Percentiles rank a stretch among this genome's conserved stretches.
Conservation (phyloP, 1,139 yeast species). For the Pichia sp. region DNA sequence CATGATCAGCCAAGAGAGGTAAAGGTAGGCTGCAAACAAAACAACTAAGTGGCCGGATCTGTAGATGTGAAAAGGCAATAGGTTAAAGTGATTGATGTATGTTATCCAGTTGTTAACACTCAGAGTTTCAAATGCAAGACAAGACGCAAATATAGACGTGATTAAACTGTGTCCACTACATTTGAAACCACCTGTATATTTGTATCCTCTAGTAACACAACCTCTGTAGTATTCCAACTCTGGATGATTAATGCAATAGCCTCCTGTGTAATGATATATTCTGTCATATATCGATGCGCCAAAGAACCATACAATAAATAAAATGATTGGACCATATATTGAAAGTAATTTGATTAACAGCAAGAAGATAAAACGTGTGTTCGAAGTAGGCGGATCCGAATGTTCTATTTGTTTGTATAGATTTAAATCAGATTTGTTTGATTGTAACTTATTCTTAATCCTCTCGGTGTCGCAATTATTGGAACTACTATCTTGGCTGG, state of each 20-base stretch:
- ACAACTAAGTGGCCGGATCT: not conserved
- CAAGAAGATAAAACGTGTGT: not conserved
- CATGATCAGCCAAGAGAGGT: conserved; percentile 30
- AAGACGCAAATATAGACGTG: conserved; percentile 46
- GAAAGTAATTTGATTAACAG: conserved; percentile 17
- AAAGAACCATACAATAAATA: conserved; percentile 32
- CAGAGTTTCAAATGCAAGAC: conserved; percentile 40
- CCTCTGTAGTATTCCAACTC: conserved; percentile 23
- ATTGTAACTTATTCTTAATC: not conserved
- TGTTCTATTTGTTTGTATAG: conserved; percentile 9
- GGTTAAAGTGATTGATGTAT: not conserved
- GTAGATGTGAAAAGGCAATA: not conserved
- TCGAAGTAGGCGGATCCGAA: not conserved
- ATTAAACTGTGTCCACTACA: conserved; percentile 64
- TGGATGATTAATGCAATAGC: conserved; percentile 35
- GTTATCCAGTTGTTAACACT: conserved; percentile 11
- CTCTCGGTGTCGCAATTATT: not conserved
- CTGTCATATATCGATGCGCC: conserved; percentile 48
- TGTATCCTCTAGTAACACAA: conserved; percentile 18
- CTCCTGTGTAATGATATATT: conserved; percentile 41
- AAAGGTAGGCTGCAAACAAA: not conserved
- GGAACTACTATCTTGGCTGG: not conserved
- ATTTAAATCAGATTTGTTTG: conserved; percentile 3
- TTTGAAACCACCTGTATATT: conserved; percentile 61
- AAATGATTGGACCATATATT: conserved; percentile 23